Evolutionary conservation across 441 rosid species (phyloP).

Genomic region (Gossypium lobatum): DNA sequence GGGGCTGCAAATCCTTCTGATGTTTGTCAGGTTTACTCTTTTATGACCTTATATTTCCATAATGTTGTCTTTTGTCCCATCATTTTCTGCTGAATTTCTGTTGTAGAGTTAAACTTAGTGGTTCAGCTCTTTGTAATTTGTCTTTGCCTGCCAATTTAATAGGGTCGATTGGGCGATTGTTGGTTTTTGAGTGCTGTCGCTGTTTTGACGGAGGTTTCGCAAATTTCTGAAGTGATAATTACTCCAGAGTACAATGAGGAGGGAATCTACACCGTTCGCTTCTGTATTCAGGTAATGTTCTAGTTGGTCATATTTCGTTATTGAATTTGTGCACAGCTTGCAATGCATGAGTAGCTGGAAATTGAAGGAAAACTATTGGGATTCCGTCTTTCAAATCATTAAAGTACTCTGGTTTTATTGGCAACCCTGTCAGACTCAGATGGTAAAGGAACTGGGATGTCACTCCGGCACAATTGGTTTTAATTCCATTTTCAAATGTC

Average conservation of each 20-base stretch:
- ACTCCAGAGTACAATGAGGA: conserved; percentile 98
- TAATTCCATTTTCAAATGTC: not conserved
- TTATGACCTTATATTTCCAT: conserved; percentile 17
- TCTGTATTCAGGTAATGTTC: conserved; percentile 89
- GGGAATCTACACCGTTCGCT: conserved; percentile 99
- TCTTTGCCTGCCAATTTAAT: conserved; percentile 21
- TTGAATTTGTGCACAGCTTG: not conserved
- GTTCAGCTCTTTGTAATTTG: conserved; percentile 11
- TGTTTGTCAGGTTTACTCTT: conserved; percentile 91
- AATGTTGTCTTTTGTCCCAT: not conserved
- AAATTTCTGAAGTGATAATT: conserved; percentile 92
- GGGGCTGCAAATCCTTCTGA: conserved; percentile 96
- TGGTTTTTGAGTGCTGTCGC: conserved; percentile 99
- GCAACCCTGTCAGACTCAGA: not conserved
- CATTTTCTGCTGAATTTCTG: conserved; percentile 7
- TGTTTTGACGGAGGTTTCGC: conserved; percentile 91
- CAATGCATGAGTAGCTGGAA: not conserved
- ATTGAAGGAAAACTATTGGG: not conserved
- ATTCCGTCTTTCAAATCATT: not conserved
- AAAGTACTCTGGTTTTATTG: not conserved
- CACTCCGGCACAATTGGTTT: not conserved
- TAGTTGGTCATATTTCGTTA: conserved; percentile 3
- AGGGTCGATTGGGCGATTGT: conserved; percentile 99
- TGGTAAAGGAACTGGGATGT: not conserved
- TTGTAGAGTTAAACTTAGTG: conserved; percentile 5